Base-by-base conservation (phyloP, 1,284 basidiomycete species). In the Marasmius oreades region DNA sequence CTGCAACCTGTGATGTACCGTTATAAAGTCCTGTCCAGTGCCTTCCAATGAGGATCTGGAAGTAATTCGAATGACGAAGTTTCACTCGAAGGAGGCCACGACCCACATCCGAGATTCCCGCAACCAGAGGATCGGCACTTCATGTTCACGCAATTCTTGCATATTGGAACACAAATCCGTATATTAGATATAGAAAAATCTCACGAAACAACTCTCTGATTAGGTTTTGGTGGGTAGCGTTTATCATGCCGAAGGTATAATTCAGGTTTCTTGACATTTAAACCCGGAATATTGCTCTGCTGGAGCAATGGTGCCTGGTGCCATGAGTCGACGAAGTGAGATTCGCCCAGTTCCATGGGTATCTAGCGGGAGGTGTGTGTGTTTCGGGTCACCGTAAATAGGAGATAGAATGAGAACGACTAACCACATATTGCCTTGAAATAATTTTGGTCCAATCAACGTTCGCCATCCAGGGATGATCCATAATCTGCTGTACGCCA, bases 381-480 rank as follows among this genome's bases (percentile, higher is more conserved):
- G n/a, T n/a, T n/a, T n/a, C n/a, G n/a, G n/a, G n/a, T n/a, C n/a
- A n/a, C n/a, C n/a, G n/a, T n/a, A n/a, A n/a, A n/a, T n/a, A 46
- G 16, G 23, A 23, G 6, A 7, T 24, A 24, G 7, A 20, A 10
- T 12, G 18, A 18, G n/a, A 26, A 31, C 31, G 36, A 69, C 79
- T 51, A 62, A 80, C 80, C 31, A 75, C 55, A 55, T 80, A 79
- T 47, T 67, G 63, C 31, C 73, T 71, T 1, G 63, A 60, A 1
- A 68, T 56, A 66, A 81, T 71, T 61, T 69, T 73, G n/a, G 62
- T 63, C 79, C 78, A 81, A 52, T 77, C 69, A 12, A 82, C 67
- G 37, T 69, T 69, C 3, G 57, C 60, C 36, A 80, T 59, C 74
- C 75, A 77, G 1, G 69, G 63, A 55, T 79, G 73, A 11, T 62